Evolutionary conservation across 805 yeast genomes (phyloP).

Genomic region (Metschnikowia continentalis): DNA sequence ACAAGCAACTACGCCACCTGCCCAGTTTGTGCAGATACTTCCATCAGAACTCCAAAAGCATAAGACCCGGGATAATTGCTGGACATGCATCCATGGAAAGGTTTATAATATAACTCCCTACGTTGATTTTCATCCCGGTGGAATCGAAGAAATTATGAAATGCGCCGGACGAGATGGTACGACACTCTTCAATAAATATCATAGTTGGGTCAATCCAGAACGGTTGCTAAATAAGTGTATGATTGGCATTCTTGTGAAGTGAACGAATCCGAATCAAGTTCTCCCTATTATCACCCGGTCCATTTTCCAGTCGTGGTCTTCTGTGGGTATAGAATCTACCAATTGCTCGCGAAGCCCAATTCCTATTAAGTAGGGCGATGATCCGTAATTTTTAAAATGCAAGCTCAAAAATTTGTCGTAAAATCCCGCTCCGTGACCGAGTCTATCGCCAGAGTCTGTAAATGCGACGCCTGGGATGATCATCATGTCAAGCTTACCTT

Average conservation of each 20-base stretch:
- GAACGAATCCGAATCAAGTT: neutral
- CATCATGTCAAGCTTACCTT: constrained; percentile 55
- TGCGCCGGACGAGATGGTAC: constrained; percentile 88
- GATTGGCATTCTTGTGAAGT: constrained; percentile 49
- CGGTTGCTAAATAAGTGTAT: constrained; percentile 73
- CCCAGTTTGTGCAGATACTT: constrained; percentile 45
- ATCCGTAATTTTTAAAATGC: constrained; percentile 14
- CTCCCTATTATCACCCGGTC: constrained; percentile 49
- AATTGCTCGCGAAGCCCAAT: constrained; percentile 64
- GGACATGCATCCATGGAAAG: constrained; percentile 78
- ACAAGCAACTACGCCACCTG: constrained; percentile 50
- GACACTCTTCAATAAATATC: constrained; percentile 63
- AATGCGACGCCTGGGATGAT: constrained; percentile 87
- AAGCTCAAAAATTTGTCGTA: constrained; percentile 62
- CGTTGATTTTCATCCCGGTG: constrained; percentile 89
- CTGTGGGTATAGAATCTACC: constrained; percentile 49
- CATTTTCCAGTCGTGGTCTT: constrained; percentile 58
- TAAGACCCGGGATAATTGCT: constrained; percentile 60
- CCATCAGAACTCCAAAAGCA: constrained; percentile 60
- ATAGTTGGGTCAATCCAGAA: constrained; percentile 76
- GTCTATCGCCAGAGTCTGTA: constrained; percentile 45
- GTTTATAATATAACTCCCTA: constrained; percentile 88
- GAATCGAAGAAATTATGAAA: constrained; percentile 67
- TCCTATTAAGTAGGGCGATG: constrained; percentile 51
- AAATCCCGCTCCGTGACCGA: constrained; percentile 94